These are phyloP conservation scores for Solanum acaule DNA, from an alignment of 257 asterid genomes.

Conservation along the genomic window DNA sequence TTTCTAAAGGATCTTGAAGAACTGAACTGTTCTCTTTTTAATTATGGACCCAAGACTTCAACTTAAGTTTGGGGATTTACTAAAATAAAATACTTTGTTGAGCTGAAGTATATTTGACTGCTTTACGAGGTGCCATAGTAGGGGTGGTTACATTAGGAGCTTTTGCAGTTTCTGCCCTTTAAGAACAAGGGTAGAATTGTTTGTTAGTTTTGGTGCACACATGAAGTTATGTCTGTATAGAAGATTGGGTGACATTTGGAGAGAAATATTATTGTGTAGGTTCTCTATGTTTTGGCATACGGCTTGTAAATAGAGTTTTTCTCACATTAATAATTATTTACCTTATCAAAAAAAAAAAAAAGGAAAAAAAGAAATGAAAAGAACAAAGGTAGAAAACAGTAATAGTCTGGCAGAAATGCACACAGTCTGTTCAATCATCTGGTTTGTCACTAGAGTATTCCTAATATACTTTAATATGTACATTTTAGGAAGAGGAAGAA, in stretches of 20 bases:
- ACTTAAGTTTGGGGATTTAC: neutral
- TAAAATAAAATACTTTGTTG: neutral
- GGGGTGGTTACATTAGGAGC: neutral
- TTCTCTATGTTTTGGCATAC: neutral
- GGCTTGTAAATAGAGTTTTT: neutral
- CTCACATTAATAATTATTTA: neutral
- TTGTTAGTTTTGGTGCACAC: neutral
- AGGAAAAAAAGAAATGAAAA: neutral
- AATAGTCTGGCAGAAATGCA: neutral
- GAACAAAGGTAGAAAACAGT: neutral
- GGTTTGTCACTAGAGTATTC: neutral
- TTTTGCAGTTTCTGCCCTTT: neutral
- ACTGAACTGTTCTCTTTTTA: neutral
- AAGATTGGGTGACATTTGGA: neutral
- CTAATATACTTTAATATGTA: constrained; percentile 4
- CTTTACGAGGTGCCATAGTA: neutral
- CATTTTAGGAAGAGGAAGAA: constrained; percentile 73
- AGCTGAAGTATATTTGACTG: neutral
- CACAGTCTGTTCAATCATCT: neutral
- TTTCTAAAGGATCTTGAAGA: neutral
- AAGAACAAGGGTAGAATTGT: neutral
- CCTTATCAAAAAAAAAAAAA: neutral
- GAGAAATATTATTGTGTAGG: neutral
- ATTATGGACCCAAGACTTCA: neutral
- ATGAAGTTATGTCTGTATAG: neutral